Evolutionary conservation across 768 basidiomycete genomes (phyloP), one percentile per base, ranked within the genome.

Genomic region (Tricholoma sp.): DNA sequence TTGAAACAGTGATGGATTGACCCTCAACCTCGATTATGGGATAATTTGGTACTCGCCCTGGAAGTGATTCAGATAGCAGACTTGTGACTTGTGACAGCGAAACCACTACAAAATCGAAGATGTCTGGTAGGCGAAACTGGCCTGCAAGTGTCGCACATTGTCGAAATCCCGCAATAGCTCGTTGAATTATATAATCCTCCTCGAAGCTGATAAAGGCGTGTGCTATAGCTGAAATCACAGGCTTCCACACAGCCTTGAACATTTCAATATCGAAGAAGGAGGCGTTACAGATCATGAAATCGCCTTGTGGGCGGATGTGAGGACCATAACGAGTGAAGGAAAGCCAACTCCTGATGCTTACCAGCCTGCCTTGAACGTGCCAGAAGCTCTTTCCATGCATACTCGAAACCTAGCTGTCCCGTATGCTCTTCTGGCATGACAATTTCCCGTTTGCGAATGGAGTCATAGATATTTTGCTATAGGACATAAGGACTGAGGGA

Each of bases 351-450:
- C 29, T n/a, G 35, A 58, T 53, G 19, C 80, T 43, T 58, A 89
- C 94, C 92, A 59, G 92, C 84, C 67, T 85, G 85, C 56, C 85
- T 80, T 46, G 94, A 85, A 31, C 97, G 83, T 31, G 86, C 72
- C 35, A 98, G 79, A 9, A 99, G 77, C 63, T 98, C 94, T 69
- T 97, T 98, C 97, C 97, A 99, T 16, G 97, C 96, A 69, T 96
- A 97, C 64, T 98, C 97, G 68, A 99, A 99, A 8, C 97, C 97
- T 46, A 96, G 81, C 67, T 93, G 92, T 1, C 96, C 97, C 8
- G 87, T 90, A 66, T 99, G 97, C 64, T 99, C 97, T 71, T 98
- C 94, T 0, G 97, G 96, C 85, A 99, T 89, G 51, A 98, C 81
- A 55, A 99, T 98, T 74, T 99, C 97, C 43, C 86, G 79, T 72